Conservation (phyloP, 2,329 filamentous ascomycete genomes). For the Bimuria novae-zelandiae region DNA sequence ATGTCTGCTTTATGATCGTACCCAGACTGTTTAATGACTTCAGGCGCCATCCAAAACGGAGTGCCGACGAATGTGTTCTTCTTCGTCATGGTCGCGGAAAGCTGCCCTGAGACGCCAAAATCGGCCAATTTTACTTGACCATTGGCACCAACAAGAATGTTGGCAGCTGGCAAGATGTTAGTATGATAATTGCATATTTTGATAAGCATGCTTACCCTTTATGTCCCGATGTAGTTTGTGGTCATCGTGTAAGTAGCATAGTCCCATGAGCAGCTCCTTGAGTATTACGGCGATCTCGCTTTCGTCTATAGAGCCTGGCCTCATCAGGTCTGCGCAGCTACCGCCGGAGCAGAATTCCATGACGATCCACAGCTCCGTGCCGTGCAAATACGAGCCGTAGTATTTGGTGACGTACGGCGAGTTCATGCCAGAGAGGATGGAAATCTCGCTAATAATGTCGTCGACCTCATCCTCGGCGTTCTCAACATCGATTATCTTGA, state of each 20-base stretch:
- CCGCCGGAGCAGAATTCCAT: constrained; percentile 99
- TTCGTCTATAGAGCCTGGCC: constrained; percentile 86
- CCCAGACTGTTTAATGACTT: constrained; percentile 97
- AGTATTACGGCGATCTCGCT: constrained; percentile 97
- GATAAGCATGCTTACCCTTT: constrained; percentile 67
- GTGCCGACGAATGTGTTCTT: constrained; percentile 99
- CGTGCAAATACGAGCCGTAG: constrained; percentile 94
- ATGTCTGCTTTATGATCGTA: constrained; percentile 99
- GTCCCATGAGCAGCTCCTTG: constrained; percentile 81
- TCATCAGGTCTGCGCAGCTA: constrained; percentile 94
- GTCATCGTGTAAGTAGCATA: constrained; percentile 92
- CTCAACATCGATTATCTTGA: constrained; percentile 98
- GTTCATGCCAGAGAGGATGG: constrained; percentile 92
- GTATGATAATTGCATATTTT: neutral
- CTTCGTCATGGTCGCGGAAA: constrained; percentile 98
- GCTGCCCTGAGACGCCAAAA: constrained; percentile 94
- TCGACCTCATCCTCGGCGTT: constrained; percentile 99
- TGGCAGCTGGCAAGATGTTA: constrained; percentile 71
- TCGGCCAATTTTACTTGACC: constrained; percentile 97
- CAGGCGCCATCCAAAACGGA: constrained; percentile 99
- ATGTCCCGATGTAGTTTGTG: constrained; percentile 97
- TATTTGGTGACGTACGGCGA: constrained; percentile 98
- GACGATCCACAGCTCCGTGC: constrained; percentile 96
- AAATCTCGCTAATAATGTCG: constrained; percentile 98
- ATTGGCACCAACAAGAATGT: constrained; percentile 84